These are phyloP conservation scores for Laburnicola sp. DNA, from an alignment of 2,329 filamentous ascomycete genomes.

Conservation along the genomic window DNA sequence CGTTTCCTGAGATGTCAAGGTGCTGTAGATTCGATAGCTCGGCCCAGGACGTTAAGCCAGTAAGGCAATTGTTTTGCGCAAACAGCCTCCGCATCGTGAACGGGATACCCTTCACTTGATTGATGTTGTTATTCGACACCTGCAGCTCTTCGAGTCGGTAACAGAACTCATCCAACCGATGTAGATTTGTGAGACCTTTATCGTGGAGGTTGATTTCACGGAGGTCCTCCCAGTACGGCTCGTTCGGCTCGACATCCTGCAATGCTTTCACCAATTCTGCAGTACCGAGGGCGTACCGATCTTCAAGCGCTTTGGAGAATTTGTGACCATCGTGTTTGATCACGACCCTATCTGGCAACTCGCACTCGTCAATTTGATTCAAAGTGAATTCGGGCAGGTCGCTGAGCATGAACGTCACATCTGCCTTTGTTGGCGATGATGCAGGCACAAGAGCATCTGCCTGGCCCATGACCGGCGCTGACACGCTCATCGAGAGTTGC, in stretches of 20 bases:
- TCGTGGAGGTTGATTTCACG: slow-evolving; percentile 72
- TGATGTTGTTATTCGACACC: slow-evolving; percentile 76
- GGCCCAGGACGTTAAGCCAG: slow-evolving; percentile 83
- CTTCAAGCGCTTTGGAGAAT: slow-evolving; percentile 55
- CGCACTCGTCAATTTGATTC: slow-evolving; percentile 73
- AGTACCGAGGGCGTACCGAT: slow-evolving; percentile 77
- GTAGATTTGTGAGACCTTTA: slow-evolving; percentile 74
- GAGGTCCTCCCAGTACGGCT: slow-evolving; percentile 93
- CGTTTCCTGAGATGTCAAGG: slow-evolving; percentile 85
- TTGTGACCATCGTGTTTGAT: slow-evolving; percentile 44
- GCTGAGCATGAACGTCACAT: slow-evolving; percentile 72
- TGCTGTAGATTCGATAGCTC: slow-evolving; percentile 89
- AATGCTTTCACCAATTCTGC: slow-evolving; percentile 84
- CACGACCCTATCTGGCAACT: slow-evolving; percentile 51
- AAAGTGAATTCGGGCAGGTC: slow-evolving; percentile 90
- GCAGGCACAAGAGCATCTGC: slow-evolving; percentile 48
- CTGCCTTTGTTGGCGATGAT: slow-evolving; percentile 59
- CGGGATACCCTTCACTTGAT: slow-evolving; percentile 80
- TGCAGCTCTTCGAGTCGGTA: slow-evolving; percentile 77
- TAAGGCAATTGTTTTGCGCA: slow-evolving; percentile 75
- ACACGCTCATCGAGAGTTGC: slow-evolving; percentile 43
- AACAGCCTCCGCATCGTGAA: slow-evolving; percentile 71
- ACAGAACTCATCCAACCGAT: slow-evolving; percentile 88
- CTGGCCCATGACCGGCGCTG: slow-evolving; percentile 37
- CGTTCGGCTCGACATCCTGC: slow-evolving; percentile 85